phyloP scores from a whole-genome alignment of 2,329 filamentous ascomycete genomes.

The Colletotrichum tabaci region DNA sequence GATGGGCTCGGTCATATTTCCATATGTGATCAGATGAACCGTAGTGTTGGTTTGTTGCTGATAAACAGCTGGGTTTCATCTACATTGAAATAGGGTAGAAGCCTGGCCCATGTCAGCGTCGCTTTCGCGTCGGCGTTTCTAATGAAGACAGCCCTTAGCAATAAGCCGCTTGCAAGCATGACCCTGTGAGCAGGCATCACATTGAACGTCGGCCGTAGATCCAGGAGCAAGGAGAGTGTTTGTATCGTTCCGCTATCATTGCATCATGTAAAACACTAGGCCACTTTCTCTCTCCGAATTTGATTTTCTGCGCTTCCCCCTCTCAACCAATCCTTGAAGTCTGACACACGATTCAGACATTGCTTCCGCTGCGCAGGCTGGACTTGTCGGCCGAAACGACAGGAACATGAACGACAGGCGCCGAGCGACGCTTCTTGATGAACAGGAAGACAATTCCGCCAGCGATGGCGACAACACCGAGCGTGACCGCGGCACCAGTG shows the following conservation, averaged over 20 bases:
- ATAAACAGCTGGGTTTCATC: neutral
- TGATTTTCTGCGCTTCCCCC: too few relatives aligned
- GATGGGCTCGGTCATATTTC: too few relatives aligned
- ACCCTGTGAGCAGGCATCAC: neutral
- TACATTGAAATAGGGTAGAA: neutral
- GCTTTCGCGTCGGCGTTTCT: neutral
- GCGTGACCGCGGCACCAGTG: constrained; percentile 52
- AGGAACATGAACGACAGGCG: neutral
- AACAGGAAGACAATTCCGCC: constrained; percentile 28
- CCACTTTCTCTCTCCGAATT: neutral
- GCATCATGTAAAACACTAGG: neutral
- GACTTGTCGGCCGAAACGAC: neutral
- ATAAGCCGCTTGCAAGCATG: neutral
- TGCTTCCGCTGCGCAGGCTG: constrained; percentile 16
- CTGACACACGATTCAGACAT: neutral
- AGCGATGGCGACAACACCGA: constrained; percentile 47
- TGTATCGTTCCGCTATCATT: neutral
- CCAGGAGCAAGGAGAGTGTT: neutral
- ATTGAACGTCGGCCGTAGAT: neutral
- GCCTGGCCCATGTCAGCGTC: neutral
- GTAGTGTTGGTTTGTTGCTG: neutral
- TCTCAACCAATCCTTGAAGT: too few relatives aligned
- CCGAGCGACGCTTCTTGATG: constrained; percentile 21
- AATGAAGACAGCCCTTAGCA: neutral
- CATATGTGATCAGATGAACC: neutral